A percentile compares a stretch with the other conserved stretches of the same genome.
Evolutionary conservation across 2,329 filamentous ascomycete genomes (phyloP).

Genomic region (Xylaria polymorpha): DNA sequence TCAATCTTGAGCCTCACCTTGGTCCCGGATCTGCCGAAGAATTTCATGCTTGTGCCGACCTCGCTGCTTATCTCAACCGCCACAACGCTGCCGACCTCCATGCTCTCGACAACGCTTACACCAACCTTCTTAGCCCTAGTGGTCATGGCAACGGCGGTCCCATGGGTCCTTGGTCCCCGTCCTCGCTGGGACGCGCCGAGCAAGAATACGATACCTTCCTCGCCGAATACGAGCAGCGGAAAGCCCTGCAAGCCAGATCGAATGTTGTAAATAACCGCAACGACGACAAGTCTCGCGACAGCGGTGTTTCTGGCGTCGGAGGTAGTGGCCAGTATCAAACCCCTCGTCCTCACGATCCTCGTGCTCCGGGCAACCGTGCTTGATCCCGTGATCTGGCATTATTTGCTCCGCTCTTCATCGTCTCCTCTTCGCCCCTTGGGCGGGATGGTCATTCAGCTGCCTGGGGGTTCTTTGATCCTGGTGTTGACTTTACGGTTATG

Average conservation of each 20-base stretch:
- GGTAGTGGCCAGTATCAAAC: background rate
- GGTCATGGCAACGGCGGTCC: background rate
- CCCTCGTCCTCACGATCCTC: background rate
- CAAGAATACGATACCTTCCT: constrained; percentile 31
- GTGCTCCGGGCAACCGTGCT: constrained; percentile 2
- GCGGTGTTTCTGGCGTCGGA: constrained; percentile 21
- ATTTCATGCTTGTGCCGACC: background rate
- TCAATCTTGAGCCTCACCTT: too few relatives aligned
- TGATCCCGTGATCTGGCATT: constrained; percentile 1
- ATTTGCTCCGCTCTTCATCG: background rate
- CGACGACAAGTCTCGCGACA: constrained; percentile 18
- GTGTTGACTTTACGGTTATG: background rate
- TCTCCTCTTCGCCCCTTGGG: background rate
- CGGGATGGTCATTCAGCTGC: background rate
- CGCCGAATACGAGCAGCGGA: background rate
- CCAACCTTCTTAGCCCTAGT: background rate
- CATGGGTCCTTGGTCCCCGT: constrained; percentile 29
- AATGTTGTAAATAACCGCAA: too few relatives aligned
- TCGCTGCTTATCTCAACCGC: background rate
- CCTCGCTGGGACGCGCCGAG: constrained; percentile 27
- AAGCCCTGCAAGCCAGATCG: too few relatives aligned
- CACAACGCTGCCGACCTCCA: background rate
- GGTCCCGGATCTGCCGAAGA: too few relatives aligned
- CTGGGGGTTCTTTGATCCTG: background rate
- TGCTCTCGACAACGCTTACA: too few relatives aligned